phyloP scores from a whole-genome alignment of 352 stramenopile species.

The Elongisporangium undulatum region DNA sequence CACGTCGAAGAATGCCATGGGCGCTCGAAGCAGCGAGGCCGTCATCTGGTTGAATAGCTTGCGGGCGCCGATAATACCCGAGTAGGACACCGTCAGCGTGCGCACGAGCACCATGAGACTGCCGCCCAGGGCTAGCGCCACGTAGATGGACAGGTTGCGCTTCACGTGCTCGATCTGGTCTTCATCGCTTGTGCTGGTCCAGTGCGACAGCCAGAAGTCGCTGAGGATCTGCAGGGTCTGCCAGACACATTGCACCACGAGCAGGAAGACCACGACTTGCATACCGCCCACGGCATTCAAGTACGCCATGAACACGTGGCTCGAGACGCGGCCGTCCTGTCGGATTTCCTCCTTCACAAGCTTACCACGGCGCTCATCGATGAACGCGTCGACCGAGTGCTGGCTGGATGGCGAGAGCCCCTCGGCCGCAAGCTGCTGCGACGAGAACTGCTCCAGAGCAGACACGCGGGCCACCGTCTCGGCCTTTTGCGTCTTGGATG shows the following conservation, averaged over 20 bases:
- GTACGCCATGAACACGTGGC: constrained; percentile 43
- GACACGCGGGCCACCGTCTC: neutral
- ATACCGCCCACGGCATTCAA: constrained; percentile 35
- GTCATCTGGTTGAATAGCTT: constrained; percentile 87
- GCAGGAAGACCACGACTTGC: constrained; percentile 36
- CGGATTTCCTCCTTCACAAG: constrained; percentile 29
- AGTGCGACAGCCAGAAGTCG: constrained; percentile 92
- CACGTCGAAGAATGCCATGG: constrained; percentile 94
- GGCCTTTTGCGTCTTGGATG: constrained; percentile 3
- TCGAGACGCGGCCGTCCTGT: constrained; percentile 25
- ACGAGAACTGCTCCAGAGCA: constrained; percentile 19
- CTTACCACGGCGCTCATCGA: constrained; percentile 17
- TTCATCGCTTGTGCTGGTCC: constrained; percentile 67
- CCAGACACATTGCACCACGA: constrained; percentile 72
- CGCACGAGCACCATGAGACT: constrained; percentile 56
- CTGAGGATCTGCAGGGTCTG: constrained; percentile 82
- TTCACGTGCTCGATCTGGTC: constrained; percentile 81
- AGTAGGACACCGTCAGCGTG: constrained; percentile 45
- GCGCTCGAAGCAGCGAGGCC: constrained; percentile 79
- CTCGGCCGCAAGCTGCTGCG: constrained; percentile 18
- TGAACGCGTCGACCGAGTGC: constrained; percentile 25
- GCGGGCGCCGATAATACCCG: constrained; percentile 50
- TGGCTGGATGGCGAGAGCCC: constrained; percentile 29
- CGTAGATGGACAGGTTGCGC: constrained; percentile 59
- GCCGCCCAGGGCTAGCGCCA: constrained; percentile 38